Evolutionary conservation across 208 protist genomes (phyloP), one percentile per base, ranked within the genome.

Genomic region (Trypanosoma cruzi): DNA sequence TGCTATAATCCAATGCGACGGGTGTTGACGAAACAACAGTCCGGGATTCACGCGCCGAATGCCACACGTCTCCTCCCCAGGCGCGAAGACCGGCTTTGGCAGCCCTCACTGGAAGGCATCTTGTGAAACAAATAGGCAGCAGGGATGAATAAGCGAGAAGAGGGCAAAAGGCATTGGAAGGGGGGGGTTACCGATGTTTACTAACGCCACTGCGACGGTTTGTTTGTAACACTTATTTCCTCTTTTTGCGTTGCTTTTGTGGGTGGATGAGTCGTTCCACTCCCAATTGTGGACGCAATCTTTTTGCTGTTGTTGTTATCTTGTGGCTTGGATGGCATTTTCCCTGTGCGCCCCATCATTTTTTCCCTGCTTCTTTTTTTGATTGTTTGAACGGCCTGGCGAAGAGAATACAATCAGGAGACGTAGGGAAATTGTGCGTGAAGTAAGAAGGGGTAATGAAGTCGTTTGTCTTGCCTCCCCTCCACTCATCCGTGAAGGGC

Each of bases 21-120:
- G 0, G 53, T 36, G 5, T 10, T 20, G 10, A 20, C 54, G 53
- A 56, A n/a, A 28, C 28, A 50, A 20, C 36, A 54, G 14, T 16
- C 14, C 40, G 44, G 6, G 16, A 64, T 61, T 11, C 37, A 48
- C n/a, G 24, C 42, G n/a, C 48, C 63, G 10, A 68, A 63, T 32
- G 63, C 49, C 18, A 26, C 87, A 29, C 86, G 79, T 24, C 76
- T 94, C 28, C 78, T 94, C 31, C 89, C 89, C 13, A 73, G 84
- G n/a, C 85, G 85, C 10, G 84, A 88, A 29, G 84, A 92, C 69
- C 68, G 81, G 16, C 76, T 94, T 20, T 94, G 83, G 81, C 89
- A 94, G 70, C 64, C 82, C 2, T 84, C 84, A 18, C 62, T 94
- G 6, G 75, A 85, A 24, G 56, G 56, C 18, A 28, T 75, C 4